phyloP scores from a whole-genome alignment of 345 rosid genomes.

The Lepidium sativum region DNA sequence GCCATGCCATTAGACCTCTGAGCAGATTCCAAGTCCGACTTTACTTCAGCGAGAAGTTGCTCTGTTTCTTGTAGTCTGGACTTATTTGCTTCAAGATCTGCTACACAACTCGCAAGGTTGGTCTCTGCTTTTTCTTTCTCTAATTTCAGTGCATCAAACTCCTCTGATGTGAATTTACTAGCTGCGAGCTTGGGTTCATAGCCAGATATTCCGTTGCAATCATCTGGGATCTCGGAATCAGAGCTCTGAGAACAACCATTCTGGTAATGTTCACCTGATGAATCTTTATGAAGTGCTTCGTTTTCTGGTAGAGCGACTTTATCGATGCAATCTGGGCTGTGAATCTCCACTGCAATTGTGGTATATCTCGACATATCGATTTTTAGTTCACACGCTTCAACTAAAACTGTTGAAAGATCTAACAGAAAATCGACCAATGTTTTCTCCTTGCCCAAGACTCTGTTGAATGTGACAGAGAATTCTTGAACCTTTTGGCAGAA shows the following conservation, averaged over 20 bases:
- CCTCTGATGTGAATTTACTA: slow-evolving; percentile 48
- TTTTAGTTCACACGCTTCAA: slow-evolving; percentile 56
- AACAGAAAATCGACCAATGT: slow-evolving; percentile 47
- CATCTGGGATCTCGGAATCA: slow-evolving; percentile 78
- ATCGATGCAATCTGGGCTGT: slow-evolving; percentile 88
- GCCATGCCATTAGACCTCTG: slow-evolving; percentile 73
- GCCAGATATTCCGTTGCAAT: slow-evolving; percentile 45
- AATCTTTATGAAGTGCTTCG: slow-evolving; percentile 39
- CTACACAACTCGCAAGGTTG: slow-evolving; percentile 53
- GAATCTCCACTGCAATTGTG: slow-evolving; percentile 53
- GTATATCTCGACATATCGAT: slow-evolving; percentile 54
- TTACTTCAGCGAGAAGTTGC: slow-evolving; percentile 60
- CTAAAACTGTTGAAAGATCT: slow-evolving; percentile 60
- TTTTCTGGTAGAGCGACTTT: slow-evolving; percentile 88
- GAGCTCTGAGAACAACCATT: slow-evolving; percentile 46
- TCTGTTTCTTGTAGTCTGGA: slow-evolving; percentile 72
- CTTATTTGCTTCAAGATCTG: slow-evolving; percentile 61
- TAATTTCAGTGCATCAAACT: slow-evolving; percentile 52
- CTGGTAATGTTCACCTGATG: slow-evolving; percentile 50
- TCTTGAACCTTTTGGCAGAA: slow-evolving; percentile 49
- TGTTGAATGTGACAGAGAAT: slow-evolving; percentile 48
- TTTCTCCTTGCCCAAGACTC: slow-evolving; percentile 32
- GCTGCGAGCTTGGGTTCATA: slow-evolving; percentile 30
- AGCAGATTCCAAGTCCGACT: slow-evolving; percentile 59
- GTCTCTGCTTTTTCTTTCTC: slow-evolving; percentile 62